Conservation (phyloP, 2,329 filamentous ascomycete species). For the Cercospora sojina region DNA sequence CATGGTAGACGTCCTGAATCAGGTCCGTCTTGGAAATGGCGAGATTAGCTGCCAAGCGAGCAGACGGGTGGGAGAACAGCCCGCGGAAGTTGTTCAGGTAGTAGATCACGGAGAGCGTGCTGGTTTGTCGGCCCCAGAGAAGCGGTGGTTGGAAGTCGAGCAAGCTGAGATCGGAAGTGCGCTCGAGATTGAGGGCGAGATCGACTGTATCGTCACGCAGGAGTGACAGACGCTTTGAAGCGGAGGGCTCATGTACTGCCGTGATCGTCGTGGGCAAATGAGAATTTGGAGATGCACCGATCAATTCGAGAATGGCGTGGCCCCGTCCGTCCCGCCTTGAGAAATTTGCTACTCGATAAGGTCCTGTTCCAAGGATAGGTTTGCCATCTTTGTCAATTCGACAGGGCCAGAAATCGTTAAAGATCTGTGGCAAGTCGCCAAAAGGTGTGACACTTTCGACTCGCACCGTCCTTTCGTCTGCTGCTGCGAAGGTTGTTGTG, state of each 20-base stretch:
- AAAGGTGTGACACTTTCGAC: constrained; percentile 10
- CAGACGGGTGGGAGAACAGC: constrained; percentile 10
- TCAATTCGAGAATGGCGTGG: constrained; percentile 10
- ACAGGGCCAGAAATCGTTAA: constrained; percentile 20
- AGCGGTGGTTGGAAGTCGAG: constrained; percentile 11
- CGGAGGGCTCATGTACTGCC: constrained; percentile 15
- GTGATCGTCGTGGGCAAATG: constrained; percentile 4
- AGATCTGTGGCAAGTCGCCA: constrained; percentile 9
- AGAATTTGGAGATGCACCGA: background rate
- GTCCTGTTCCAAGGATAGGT: constrained; percentile 14
- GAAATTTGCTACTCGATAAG: constrained; percentile 14
- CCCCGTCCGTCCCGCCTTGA: constrained; percentile 12
- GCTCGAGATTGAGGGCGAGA: constrained; percentile 15
- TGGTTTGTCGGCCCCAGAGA: constrained; percentile 12
- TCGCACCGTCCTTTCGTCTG: constrained; percentile 8
- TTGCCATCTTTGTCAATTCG: constrained; percentile 9
- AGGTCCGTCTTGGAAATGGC: constrained; percentile 9
- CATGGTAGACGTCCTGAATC: constrained; percentile 13
- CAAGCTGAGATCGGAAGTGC: constrained; percentile 8
- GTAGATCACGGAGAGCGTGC: constrained; percentile 14
- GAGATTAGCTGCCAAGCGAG: constrained; percentile 13
- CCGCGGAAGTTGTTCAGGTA: constrained; percentile 16
- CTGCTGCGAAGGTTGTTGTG: constrained; percentile 7
- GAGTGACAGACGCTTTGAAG: constrained; percentile 10
- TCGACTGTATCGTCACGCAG: constrained; percentile 8